Base-by-base conservation (phyloP, 2,329 filamentous ascomycete genomes). In the Malbranchea cinnamomea region DNA sequence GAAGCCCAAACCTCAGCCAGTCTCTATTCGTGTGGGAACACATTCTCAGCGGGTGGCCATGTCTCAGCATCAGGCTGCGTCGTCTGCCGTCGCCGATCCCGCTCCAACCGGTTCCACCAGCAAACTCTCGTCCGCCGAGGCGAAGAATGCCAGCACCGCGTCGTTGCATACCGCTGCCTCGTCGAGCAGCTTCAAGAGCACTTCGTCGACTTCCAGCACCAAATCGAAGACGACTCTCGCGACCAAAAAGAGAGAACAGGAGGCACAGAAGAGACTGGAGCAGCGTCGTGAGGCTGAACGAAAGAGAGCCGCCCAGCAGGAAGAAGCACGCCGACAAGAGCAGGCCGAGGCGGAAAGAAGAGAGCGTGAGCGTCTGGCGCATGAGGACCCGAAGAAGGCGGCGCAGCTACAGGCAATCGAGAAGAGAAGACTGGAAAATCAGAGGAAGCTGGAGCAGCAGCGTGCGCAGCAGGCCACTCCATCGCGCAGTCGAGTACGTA, bases 261-360 rank as follows among this genome's bases (percentile, higher is more conserved):
- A 84, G 40, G 71, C 73, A 9, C 75, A 84, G 44, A 72, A 76
- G 28, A 87, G 82, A 46, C 74, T 76, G 6, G 80, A 91, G 12
- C 74, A 78, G 21, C 93, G 91, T 54, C 69, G 74, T 10, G 81
- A 91, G 44, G 60, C 79, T 19, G 83, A 92, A 48, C 74, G 78
- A 27, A 83, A 84, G 56, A 68, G 78, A 35, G 70, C 71, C 27
- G 71, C 69, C 21, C 56, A 61, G 16, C 39, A 69, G 32, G 64
- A 69, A 31, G 75, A 82, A 39, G 59, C 60, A 10, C 73, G 78
- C 38, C 65, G 63, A 23, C 71, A 71, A 40, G 65, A 69, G 38
- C 71, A 75, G 33, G 70, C 71, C 38, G 65, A 71, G 39, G 63
- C 64, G 5, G 59, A 64, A 33, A 48, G 51, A 26, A 52, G 50